Conservation (phyloP, 1,139 yeast genomes). For the Candida frijolesensis region DNA sequence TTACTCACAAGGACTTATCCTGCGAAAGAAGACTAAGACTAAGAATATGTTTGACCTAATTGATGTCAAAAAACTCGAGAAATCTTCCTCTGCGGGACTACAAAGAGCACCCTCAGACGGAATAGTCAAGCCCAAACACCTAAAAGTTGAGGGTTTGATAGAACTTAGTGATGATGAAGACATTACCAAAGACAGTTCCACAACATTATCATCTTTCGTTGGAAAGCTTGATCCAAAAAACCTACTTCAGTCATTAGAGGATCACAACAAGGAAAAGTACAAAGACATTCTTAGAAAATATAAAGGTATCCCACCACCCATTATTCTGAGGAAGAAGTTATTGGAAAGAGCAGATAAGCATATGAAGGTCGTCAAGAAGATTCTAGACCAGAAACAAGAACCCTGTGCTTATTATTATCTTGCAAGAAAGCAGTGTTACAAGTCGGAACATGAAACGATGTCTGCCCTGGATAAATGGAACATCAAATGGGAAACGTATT, state of each 20-base stretch:
- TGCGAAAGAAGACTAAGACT: neutral
- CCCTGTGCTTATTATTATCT: conserved; percentile 51
- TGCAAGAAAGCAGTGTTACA: conserved; percentile 42
- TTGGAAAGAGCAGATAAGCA: conserved; percentile 29
- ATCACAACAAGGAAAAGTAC: conserved; percentile 18
- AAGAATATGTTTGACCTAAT: conserved; percentile 7
- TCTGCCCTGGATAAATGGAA: conserved; percentile 50
- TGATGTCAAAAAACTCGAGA: conserved; percentile 4
- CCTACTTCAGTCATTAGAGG: conserved; percentile 13
- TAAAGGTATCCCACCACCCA: conserved; percentile 29
- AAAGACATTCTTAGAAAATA: conserved; percentile 23
- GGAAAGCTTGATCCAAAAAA: conserved; percentile 9
- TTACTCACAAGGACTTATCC: too few relatives aligned
- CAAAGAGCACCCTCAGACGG: neutral
- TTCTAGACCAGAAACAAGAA: conserved; percentile 42
- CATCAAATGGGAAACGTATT: conserved; percentile 48
- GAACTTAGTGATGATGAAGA: conserved; percentile 16
- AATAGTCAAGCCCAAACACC: neutral
- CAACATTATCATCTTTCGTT: neutral
- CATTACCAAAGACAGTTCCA: neutral
- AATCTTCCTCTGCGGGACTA: conserved; percentile 2
- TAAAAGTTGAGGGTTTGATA: conserved; percentile 12
- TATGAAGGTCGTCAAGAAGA: conserved; percentile 35
- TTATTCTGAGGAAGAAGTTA: conserved; percentile 27
- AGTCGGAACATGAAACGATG: conserved; percentile 46